Percentiles rank a stretch among this genome's conserved stretches.
These are phyloP conservation scores for Alisma plantagoaquatica DNA, from an alignment of 106 monocot genomes.

Conservation along the genomic window DNA sequence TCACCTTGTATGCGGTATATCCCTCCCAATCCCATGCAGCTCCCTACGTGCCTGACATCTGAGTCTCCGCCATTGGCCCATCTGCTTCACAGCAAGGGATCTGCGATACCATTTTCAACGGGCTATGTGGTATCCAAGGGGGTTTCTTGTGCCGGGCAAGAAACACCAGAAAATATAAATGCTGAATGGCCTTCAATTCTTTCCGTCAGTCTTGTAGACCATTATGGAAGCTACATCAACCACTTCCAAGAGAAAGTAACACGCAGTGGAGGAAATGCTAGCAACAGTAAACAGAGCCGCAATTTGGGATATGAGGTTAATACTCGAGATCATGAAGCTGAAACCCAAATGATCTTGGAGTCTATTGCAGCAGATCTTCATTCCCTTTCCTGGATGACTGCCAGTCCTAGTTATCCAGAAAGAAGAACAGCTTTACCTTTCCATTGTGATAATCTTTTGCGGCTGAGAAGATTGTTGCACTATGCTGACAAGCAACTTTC, in stretches of 20 bases:
- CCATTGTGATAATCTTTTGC: conserved; percentile 74
- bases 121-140: conserved; percentile 72
- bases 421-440: conserved; percentile 72
- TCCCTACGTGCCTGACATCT: conserved; percentile 81
- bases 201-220: conserved; percentile 68
- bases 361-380: conserved; percentile 76
- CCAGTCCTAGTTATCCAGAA: conserved; percentile 57
- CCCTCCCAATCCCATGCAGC: conserved; percentile 50
- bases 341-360: conserved; percentile 53
- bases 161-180: conserved; percentile 15
- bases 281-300: conserved; percentile 30
- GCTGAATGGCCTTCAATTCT: conserved; percentile 79
- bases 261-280: conserved; percentile 14
- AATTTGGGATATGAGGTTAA: conserved; percentile 26
- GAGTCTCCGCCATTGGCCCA: conserved; percentile 90
- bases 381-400: conserved; percentile 83
- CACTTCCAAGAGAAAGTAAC: conserved; percentile 37
- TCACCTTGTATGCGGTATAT: conserved; percentile 51
- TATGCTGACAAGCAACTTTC: conserved; percentile 67
- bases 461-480: conserved; percentile 64
- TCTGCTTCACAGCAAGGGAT: conserved; percentile 86
- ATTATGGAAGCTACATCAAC: conserved; percentile 49
- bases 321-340: conserved; percentile 40
- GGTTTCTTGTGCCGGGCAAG: conserved; percentile 34
- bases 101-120: conserved; percentile 61